These are phyloP conservation scores for Echeveria elegans DNA, from an alignment of 164 flowering plant species.

Conservation along the genomic window DNA sequence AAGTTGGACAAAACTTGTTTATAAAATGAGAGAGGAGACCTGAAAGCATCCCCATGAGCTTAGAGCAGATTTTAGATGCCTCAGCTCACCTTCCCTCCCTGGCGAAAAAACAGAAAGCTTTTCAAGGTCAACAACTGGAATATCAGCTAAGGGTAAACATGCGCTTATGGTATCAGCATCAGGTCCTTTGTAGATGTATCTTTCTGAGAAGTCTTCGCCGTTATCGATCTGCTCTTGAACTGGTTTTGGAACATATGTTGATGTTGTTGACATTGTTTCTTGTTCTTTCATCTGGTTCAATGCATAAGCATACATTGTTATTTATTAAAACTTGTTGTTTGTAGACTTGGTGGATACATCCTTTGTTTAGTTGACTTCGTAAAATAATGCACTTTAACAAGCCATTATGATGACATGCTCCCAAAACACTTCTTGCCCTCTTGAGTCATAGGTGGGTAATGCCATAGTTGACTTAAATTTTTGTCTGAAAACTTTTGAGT, in stretches of 20 bases:
- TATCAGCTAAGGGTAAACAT: constrained; percentile 16
- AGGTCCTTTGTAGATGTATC: constrained; percentile 13
- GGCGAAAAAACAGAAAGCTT: constrained; percentile 24
- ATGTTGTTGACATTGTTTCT: constrained; percentile 8
- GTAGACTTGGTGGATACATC: too few relatives aligned
- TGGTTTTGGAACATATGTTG: neutral
- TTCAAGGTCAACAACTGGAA: constrained; percentile 37
- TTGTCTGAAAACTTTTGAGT: too few relatives aligned
- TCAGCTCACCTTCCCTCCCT: constrained; percentile 7
- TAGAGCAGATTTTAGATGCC: neutral
- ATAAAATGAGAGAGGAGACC: neutral
- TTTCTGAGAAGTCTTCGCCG: neutral
- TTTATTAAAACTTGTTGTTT: too few relatives aligned
- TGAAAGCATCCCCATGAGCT: neutral
- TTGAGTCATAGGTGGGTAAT: too few relatives aligned
- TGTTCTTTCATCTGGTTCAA: neutral
- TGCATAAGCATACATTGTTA: too few relatives aligned
- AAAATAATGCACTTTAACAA: too few relatives aligned
- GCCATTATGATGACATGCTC: too few relatives aligned
- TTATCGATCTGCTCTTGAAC: neutral
- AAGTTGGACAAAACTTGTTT: too few relatives aligned
- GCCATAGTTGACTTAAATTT: too few relatives aligned
- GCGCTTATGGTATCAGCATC: constrained; percentile 6
- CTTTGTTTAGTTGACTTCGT: too few relatives aligned
- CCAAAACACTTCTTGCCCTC: too few relatives aligned